phyloP scores from a whole-genome alignment of 257 asterid genomes.

The Capsicum baccatum region DNA sequence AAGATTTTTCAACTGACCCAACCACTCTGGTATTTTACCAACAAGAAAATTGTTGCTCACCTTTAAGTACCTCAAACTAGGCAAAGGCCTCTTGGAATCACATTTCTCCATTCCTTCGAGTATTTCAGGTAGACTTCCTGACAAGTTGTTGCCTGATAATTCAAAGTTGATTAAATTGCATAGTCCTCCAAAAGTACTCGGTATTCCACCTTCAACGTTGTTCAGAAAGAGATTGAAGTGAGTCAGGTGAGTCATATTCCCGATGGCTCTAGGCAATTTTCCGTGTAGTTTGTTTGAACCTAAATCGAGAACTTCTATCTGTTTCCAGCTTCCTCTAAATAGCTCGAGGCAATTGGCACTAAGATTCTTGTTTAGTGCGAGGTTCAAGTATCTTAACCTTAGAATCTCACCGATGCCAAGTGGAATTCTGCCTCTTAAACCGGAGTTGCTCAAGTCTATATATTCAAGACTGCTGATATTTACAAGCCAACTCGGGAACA shows the following conservation, averaged over 20 bases:
- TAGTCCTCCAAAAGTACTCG: conserved; percentile 48
- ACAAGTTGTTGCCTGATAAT: conserved; percentile 46
- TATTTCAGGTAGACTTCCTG: conserved; percentile 44
- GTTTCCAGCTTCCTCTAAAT: conserved; percentile 48
- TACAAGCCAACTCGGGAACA: conserved; percentile 56
- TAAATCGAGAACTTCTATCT: conserved; percentile 43
- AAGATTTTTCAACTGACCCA: conserved; percentile 45
- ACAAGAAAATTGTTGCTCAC: conserved; percentile 41
- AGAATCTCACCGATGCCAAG: conserved; percentile 47
- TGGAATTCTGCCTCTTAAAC: conserved; percentile 54
- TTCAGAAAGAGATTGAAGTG: conserved; percentile 39
- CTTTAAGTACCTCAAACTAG: conserved; percentile 35
- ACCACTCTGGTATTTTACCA: conserved; percentile 56
- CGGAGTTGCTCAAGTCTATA: conserved; percentile 43
- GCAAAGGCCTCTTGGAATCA: conserved; percentile 34
- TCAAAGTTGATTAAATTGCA: conserved; percentile 44
- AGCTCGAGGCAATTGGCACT: conserved; percentile 41
- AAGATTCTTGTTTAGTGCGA: conserved; percentile 46
- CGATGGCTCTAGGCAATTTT: conserved; percentile 45
- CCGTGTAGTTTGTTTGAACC: conserved; percentile 47
- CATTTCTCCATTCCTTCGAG: conserved; percentile 48
- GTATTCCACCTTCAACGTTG: conserved; percentile 52
- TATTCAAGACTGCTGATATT: conserved; percentile 52
- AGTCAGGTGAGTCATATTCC: conserved; percentile 45
- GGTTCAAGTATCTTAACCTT: conserved; percentile 43